Conservation (phyloP, 2,329 filamentous ascomycete species). For the Fusarium bulbicola region DNA sequence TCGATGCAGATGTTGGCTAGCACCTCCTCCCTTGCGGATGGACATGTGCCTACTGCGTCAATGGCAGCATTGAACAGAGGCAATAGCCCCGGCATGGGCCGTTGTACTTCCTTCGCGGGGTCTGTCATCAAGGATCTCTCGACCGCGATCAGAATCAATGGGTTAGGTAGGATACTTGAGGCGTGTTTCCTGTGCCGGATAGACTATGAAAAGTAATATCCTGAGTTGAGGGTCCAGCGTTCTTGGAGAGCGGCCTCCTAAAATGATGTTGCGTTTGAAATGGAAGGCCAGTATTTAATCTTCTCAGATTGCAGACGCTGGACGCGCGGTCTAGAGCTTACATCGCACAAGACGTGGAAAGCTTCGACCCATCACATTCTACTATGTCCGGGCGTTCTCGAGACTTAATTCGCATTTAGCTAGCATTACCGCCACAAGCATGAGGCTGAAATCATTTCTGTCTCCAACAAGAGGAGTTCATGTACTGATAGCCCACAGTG, state of each 20-base stretch:
- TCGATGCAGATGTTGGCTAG: neutral
- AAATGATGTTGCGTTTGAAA: neutral
- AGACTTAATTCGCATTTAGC: neutral
- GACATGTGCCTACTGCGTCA: neutral
- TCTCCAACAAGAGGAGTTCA: accelerated
- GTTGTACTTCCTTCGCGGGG: neutral
- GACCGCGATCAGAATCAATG: neutral
- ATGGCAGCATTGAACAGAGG: neutral
- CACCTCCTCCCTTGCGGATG: neutral
- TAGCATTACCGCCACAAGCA: neutral
- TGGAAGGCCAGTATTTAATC: neutral
- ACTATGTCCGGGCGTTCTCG: neutral
- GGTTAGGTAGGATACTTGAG: neutral
- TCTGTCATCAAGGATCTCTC: neutral
- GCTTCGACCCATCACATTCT: neutral
- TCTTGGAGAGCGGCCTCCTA: neutral
- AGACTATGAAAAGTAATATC: neutral
- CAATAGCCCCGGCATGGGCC: neutral
- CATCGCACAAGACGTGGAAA: neutral
- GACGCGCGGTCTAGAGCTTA: neutral
- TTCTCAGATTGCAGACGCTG: neutral
- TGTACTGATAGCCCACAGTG: neutral
- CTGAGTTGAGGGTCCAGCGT: neutral
- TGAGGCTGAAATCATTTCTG: neutral
- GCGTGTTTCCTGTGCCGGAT: neutral